Evolutionary conservation across 2,329 filamentous ascomycete genomes (phyloP).

Genomic region (Penicillium occitanis): DNA sequence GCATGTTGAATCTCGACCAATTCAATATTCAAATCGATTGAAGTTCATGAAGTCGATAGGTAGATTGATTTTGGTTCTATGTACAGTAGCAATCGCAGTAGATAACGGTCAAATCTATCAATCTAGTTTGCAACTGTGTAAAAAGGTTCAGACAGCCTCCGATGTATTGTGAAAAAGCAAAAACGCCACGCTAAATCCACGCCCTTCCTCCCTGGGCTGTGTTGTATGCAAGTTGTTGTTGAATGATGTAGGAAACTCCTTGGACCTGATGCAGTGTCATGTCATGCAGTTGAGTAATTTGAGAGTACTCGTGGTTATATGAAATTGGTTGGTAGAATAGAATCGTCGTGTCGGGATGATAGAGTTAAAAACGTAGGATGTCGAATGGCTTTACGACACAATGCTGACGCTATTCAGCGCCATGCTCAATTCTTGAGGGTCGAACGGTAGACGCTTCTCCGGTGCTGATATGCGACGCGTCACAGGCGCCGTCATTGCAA

Average conservation of each 20-base stretch:
- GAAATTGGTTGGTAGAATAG: not conserved
- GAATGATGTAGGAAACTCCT: conserved; percentile 2
- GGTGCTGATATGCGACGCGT: conserved; percentile 31
- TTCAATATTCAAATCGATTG: not conserved
- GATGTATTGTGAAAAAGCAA: not conserved
- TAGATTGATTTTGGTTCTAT: not conserved
- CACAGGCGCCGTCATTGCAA: conserved; percentile 35
- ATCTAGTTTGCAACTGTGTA: not conserved
- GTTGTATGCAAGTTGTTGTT: not conserved
- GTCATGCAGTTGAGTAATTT: not conserved
- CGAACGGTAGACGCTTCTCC: conserved; percentile 33
- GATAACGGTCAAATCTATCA: conserved; percentile 1
- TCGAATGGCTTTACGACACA: conserved; percentile 25
- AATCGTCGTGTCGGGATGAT: not conserved
- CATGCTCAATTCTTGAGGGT: conserved; percentile 38
- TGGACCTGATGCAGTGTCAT: conserved; percentile 5
- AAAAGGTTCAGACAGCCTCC: conserved; percentile 13
- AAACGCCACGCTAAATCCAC: conserved; percentile 12
- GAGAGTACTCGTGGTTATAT: not conserved
- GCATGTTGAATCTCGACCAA: not conserved
- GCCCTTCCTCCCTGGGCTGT: not conserved
- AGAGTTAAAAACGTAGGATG: not conserved
- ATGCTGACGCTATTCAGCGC: conserved; percentile 41
- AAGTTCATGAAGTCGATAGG: not conserved
- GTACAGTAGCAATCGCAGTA: not conserved